phyloP scores from a whole-genome alignment of 495 filamentous ascomycete genomes.

The Neurospora hispaniola region DNA sequence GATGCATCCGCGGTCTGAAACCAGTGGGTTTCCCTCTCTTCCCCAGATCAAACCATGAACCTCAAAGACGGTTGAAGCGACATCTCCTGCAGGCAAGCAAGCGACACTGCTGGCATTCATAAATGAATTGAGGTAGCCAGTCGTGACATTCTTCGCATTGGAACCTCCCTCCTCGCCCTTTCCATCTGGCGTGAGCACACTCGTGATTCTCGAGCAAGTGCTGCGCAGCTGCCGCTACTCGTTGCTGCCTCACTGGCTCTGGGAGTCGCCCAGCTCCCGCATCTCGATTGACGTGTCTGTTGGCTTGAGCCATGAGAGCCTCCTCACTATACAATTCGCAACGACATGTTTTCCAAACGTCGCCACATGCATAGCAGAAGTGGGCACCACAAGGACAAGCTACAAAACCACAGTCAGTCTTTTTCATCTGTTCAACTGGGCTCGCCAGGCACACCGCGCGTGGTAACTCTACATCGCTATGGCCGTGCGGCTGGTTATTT shows the following conservation, averaged over 20 bases:
- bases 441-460: too few relatives aligned
- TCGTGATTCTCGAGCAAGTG: conserved; percentile 12
- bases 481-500: too few relatives aligned
- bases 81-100: conserved; percentile 13
- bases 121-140: conserved; percentile 11
- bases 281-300: conserved; percentile 25
- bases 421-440: background rate
- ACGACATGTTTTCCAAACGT: conserved; percentile 38
- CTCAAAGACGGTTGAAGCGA: conserved; percentile 11
- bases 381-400: conserved; percentile 40
- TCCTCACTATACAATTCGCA: conserved; percentile 34
- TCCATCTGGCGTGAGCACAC: conserved; percentile 13
- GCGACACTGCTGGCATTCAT: conserved; percentile 15
- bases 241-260: background rate
- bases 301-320: conserved; percentile 20
- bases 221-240: background rate
- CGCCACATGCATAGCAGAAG: conserved; percentile 50
- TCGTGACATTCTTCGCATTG: conserved; percentile 14
- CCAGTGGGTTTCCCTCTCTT: background rate
- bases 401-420: conserved; percentile 1
- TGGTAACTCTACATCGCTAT: too few relatives aligned
- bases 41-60: too few relatives aligned
- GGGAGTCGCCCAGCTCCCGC: background rate
- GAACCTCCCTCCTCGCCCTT: background rate
- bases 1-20: background rate